These are phyloP conservation scores for Hygrophorus russula DNA, from an alignment of 768 basidiomycete genomes.

Conservation along the genomic window DNA sequence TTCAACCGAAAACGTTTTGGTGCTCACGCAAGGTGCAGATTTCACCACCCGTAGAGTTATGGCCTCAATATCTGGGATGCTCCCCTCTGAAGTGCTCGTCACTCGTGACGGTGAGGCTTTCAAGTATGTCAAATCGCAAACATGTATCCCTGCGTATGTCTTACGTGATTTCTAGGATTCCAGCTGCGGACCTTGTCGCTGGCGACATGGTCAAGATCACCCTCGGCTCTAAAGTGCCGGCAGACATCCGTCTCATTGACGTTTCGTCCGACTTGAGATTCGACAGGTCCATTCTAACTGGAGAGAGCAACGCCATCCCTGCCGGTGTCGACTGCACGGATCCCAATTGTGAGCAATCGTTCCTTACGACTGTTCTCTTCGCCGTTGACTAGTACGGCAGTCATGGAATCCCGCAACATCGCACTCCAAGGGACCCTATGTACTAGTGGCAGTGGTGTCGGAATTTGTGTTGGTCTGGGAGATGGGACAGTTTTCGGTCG, in stretches of 20 bases:
- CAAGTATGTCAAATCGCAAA: conserved; percentile 10
- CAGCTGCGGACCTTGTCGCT: conserved; percentile 52
- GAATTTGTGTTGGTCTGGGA: conserved; percentile 37
- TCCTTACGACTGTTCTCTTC: neutral
- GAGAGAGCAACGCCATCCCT: conserved; percentile 32
- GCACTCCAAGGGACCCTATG: conserved; percentile 47
- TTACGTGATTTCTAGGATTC: conserved; percentile 27
- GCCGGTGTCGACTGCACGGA: conserved; percentile 23
- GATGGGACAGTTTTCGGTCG: conserved; percentile 38
- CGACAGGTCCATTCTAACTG: conserved; percentile 57
- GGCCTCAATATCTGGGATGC: conserved; percentile 54
- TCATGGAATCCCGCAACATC: conserved; percentile 40
- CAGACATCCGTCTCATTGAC: conserved; percentile 55
- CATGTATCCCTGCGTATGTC: neutral
- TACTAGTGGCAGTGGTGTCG: conserved; percentile 35
- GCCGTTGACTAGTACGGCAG: conserved; percentile 12
- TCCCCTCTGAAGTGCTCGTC: conserved; percentile 53
- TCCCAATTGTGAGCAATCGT: conserved; percentile 17
- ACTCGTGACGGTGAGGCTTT: conserved; percentile 34
- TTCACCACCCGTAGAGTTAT: conserved; percentile 47
- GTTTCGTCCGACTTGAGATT: conserved; percentile 46
- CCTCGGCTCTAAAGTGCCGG: conserved; percentile 61
- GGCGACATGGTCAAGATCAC: conserved; percentile 56
- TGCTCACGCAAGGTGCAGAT: conserved; percentile 17
- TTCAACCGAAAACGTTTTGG: neutral